Conservation (phyloP, 2,329 filamentous ascomycete species). For the Trichophyton mentagrophytes region DNA sequence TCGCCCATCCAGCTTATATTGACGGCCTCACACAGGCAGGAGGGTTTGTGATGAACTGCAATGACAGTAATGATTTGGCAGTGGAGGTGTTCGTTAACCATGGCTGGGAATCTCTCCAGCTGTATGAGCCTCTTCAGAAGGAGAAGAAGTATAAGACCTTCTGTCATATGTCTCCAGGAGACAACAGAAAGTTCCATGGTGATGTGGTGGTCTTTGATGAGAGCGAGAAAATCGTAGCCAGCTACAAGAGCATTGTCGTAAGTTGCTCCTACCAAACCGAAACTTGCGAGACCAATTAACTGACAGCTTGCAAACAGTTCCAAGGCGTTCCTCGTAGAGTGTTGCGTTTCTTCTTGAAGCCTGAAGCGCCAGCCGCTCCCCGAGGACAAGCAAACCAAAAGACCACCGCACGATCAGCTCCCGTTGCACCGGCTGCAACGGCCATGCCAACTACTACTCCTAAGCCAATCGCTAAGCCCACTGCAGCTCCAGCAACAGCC, state of each 20-base stretch:
- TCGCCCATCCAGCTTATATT: conserved; percentile 25
- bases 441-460: neutral
- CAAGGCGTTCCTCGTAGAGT: conserved; percentile 16
- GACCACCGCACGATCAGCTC: neutral
- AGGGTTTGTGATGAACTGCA: conserved; percentile 29
- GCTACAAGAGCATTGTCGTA: conserved; percentile 16
- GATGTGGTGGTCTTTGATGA: conserved; percentile 20
- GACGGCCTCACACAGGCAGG: conserved; percentile 26
- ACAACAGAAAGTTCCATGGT: conserved; percentile 18
- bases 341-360: conserved; percentile 9
- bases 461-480: neutral
- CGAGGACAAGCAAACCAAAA: neutral
- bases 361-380: neutral
- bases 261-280: conserved; percentile 4
- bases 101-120: conserved; percentile 23
- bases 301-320: conserved; percentile 9
- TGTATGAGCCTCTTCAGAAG: conserved; percentile 15
- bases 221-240: conserved; percentile 21
- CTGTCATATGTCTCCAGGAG: conserved; percentile 14
- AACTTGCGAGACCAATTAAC: conserved; percentile 12
- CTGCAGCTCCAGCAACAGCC: neutral
- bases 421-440: neutral
- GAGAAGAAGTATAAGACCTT: conserved; percentile 8
- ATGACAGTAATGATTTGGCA: conserved; percentile 19
- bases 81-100: conserved; percentile 25